Evolutionary conservation across 371 early-diverging fungal species (phyloP).

Genomic region (Circinella minor): DNA sequence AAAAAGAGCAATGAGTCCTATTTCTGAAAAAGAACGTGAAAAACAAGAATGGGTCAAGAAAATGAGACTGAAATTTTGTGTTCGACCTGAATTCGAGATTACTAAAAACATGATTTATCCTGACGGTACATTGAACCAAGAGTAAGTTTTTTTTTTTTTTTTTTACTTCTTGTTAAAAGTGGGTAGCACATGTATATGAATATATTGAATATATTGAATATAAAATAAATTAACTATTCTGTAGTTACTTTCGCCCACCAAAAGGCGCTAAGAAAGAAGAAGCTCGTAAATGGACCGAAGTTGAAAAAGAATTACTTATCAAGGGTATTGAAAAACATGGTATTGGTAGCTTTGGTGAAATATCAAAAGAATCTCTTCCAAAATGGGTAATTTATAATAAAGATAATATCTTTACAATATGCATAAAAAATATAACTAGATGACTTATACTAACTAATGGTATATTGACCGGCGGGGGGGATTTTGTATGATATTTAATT

Average conservation of each 20-base stretch:
- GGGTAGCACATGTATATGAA: not conserved
- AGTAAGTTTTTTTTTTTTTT: conserved; percentile 47
- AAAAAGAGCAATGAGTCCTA: conserved; percentile 8
- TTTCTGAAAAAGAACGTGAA: conserved; percentile 24
- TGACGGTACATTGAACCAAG: conserved; percentile 88
- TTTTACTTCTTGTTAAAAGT: not conserved
- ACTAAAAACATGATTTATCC: conserved; percentile 81
- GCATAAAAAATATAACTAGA: no score
- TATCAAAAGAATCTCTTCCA: conserved; percentile 79
- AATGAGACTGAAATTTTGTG: conserved; percentile 83
- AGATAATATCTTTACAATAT: no score
- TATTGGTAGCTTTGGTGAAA: conserved; percentile 88
- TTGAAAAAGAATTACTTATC: conserved; percentile 74
- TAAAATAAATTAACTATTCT: not conserved
- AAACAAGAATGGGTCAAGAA: conserved; percentile 82
- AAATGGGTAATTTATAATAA: conserved; percentile 69
- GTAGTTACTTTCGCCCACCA: conserved; percentile 83
- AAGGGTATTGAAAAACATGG: conserved; percentile 86
- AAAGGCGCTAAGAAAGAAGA: conserved; percentile 56
- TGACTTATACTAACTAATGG: no score
- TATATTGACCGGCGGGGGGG: no score
- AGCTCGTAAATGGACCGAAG: conserved; percentile 84
- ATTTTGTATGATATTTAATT: no score
- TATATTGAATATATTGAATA: no score
- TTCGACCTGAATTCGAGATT: conserved; percentile 79